Base-by-base conservation (phyloP, 257 asterid genomes). In the Leptodermis oblonga region DNA sequence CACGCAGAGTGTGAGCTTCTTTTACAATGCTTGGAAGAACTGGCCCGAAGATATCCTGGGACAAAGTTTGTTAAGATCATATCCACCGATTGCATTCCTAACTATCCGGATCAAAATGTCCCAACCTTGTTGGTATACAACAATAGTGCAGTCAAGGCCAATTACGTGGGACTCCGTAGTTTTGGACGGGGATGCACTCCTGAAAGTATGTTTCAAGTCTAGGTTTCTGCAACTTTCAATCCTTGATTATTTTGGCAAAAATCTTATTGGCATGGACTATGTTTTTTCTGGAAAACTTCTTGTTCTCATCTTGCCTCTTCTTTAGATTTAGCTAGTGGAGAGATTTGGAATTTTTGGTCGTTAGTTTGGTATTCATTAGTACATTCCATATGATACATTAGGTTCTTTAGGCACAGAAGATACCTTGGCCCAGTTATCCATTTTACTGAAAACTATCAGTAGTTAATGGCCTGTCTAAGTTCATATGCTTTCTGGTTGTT, bases 121-220 rank as follows among this genome's bases (percentile, higher is more conserved):
- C 99, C 99, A 48, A 94, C 97, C 20, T 20, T 94, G 64, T 81
- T 94, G 78, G 96, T 91, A 68, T 94, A 94, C 82, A 82, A 89
- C 73, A 91, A 84, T 55, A 74, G 97, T 76, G 95, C 92, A 31
- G 86, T 91, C 20, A 94, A 94, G 84, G 97, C 92, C 56, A 91
- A 95, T 73, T 80, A 85, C 30, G 90, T 86, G 18, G 99, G 99
- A 62, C 72, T 79, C 36, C 88, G 76, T 36, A 84, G 87, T 67
- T 93, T 89, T 74, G 99, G 99, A n/a, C 85, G 96, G 74, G 86
- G 97, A 82, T 89, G 97, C 82, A 91, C 97, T 12, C 82, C 96
- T 45, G 99, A 91, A 85, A 88, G 99, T 94, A 86, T 43, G 84
- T 58, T 14, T 11, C 13, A 10, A n/a, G 45, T 51, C n/a, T 51